A percentile compares a stretch with the other conserved stretches of the same genome.
These are phyloP conservation scores for Erodium maritimum DNA, from an alignment of 345 rosid genomes.

Conservation along the genomic window DNA sequence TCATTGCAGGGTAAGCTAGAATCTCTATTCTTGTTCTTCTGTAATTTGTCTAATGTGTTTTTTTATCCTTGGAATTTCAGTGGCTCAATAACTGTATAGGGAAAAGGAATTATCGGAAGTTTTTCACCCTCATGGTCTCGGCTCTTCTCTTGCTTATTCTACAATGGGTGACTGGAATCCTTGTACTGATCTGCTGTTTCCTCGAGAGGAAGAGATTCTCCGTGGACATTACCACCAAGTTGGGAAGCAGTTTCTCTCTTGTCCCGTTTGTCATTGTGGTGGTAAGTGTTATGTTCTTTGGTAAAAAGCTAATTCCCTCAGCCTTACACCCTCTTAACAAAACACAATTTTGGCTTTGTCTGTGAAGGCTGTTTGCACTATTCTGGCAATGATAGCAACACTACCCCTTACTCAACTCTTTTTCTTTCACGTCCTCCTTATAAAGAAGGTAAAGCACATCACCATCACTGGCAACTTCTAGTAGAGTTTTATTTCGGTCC, in stretches of 20 bases:
- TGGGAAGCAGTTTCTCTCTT: conserved; percentile 95
- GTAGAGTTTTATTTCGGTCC: not conserved
- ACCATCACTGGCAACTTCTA: not conserved
- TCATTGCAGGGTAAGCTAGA: conserved; percentile 76
- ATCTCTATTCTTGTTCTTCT: not conserved
- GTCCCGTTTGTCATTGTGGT: conserved; percentile 80
- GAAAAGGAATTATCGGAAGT: conserved; percentile 69
- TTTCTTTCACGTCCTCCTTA: conserved; percentile 89
- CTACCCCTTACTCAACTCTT: conserved; percentile 90
- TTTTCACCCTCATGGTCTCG: conserved; percentile 85
- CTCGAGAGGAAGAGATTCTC: conserved; percentile 57
- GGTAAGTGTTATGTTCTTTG: conserved; percentile 33
- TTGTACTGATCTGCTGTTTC: conserved; percentile 71
- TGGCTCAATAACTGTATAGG: conserved; percentile 99
- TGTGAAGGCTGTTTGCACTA: conserved; percentile 63
- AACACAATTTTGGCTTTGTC: conserved; percentile 4
- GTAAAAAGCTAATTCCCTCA: not conserved
- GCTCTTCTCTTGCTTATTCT: conserved; percentile 86
- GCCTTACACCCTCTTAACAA: not conserved
- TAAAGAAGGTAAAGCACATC: conserved; percentile 96
- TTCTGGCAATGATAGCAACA: conserved; percentile 90
- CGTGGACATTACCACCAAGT: conserved; percentile 59
- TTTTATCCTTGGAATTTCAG: conserved; percentile 28
- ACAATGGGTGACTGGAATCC: conserved; percentile 85
- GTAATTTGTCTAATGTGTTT: conserved; percentile 2